phyloP scores from a whole-genome alignment of 2,329 filamentous ascomycete genomes.

The Arachnomyces sp. region DNA sequence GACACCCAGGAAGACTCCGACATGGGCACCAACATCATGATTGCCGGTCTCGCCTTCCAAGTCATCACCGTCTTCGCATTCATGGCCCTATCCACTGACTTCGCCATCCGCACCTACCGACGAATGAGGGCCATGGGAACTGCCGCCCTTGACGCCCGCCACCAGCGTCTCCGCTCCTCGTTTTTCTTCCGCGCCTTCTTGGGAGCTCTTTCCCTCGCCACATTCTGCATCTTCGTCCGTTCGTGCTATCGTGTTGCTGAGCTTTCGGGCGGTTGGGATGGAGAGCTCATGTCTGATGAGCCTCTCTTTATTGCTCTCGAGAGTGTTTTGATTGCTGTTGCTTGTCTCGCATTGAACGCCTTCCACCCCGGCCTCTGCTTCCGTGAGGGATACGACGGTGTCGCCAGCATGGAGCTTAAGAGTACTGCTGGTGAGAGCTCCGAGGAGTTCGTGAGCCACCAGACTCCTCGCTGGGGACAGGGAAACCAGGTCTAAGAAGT shows the following conservation, averaged over 20 bases:
- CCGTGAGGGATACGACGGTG: conserved; percentile 4
- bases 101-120: conserved; percentile 24
- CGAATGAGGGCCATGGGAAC: conserved; percentile 8
- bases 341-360: conserved; percentile 37
- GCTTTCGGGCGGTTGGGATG: conserved; percentile 40
- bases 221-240: conserved; percentile 39
- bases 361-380: conserved; percentile 38
- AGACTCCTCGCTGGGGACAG: too few relatives aligned
- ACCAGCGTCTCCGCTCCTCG: conserved; percentile 21
- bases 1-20: conserved; percentile 26
- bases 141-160: conserved; percentile 6
- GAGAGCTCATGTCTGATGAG: conserved; percentile 42
- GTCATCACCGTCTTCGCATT: conserved; percentile 51
- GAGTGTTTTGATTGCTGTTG: conserved; percentile 45
- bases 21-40: conserved; percentile 53
- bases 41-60: conserved; percentile 56
- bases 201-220: conserved; percentile 32
- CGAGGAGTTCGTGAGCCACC: too few relatives aligned
- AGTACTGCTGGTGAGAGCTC: too few relatives aligned
- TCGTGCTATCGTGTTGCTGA: conserved; percentile 45
- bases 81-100: conserved; percentile 43
- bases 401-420: conserved; percentile 3
- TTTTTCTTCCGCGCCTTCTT: conserved; percentile 34
- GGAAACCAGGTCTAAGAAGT: too few relatives aligned
- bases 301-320: conserved; percentile 45